Evolutionary conservation across 2,329 filamentous ascomycete genomes (phyloP).

Genomic region (Cercospora brassicicola): DNA sequence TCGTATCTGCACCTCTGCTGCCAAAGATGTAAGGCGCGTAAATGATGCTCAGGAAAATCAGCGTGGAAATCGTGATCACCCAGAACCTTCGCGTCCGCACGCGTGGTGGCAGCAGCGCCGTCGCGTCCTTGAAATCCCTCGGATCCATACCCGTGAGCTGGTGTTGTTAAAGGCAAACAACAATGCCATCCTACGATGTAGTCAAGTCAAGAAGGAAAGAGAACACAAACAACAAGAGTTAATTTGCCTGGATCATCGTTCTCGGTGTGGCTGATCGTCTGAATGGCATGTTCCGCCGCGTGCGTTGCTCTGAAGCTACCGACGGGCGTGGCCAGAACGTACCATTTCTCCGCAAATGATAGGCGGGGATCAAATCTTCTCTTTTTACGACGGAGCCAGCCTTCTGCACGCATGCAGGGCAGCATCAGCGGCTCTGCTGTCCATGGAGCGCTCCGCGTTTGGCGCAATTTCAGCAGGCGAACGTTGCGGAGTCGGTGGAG

Average conservation of each 20-base stretch:
- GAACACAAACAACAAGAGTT: background rate
- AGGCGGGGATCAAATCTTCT: background rate
- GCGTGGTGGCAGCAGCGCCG: background rate
- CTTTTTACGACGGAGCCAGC: background rate
- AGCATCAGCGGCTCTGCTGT: background rate
- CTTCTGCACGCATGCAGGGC: background rate
- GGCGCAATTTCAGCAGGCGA: background rate
- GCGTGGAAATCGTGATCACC: background rate
- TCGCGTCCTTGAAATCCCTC: slow-evolving; percentile 8
- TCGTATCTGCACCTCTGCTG: background rate
- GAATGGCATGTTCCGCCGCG: background rate
- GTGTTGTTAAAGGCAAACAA: background rate
- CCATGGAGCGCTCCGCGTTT: background rate
- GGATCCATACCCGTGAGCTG: background rate
- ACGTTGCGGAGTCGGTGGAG: background rate
- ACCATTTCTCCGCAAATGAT: slow-evolving; percentile 1
- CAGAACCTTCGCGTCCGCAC: slow-evolving; percentile 3
- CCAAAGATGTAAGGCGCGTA: background rate
- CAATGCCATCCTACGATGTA: background rate
- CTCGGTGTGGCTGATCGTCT: slow-evolving; percentile 2
- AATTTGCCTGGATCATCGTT: background rate
- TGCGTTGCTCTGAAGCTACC: background rate
- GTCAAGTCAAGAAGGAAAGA: background rate
- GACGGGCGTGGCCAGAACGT: slow-evolving; percentile 3
- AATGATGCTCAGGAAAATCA: background rate